Evolutionary conservation across 2,329 filamentous ascomycete genomes (phyloP), one percentile per base, ranked within the genome.

Genomic region (Xylaria sp.): DNA sequence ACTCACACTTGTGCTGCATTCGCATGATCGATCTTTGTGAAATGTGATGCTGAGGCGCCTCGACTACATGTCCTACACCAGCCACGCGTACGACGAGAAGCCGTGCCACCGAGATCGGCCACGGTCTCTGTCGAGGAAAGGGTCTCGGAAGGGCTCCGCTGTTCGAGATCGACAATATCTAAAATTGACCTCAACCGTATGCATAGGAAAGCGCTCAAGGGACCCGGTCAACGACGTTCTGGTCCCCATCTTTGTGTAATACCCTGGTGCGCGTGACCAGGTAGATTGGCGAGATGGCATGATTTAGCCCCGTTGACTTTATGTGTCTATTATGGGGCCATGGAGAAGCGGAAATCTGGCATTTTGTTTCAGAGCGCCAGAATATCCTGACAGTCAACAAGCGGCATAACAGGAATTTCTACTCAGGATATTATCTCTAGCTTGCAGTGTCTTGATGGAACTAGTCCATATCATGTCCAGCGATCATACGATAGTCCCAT

Each of bases 11-110:
- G 53, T 64, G 69, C 64, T 65, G 59, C 59, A 66, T 66, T 67
- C 60, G 59, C 69, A 70, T 71, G 67, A 70, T 71, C 67, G 67
- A 71, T 68, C 67, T 71, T 48, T 67, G 67, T 71, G 69, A 58
- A 52, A 70, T 70, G 63, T 61, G 45, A 67, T 57, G 46, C 56
- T 69, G 63, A 64, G 65, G 56, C 55, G 68, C 60, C 67, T 59
- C 30, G 55, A 39, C 23, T 63, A 53, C 60, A 63, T 69, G 66
- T 66, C 69, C 60, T 60, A 67, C 67, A 63, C 64, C 63, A 67
- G 56, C 59, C 65, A 70, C 63, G 60, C 59, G 46, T 59, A 67
- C 59, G 62, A 63, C 57, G 59, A 70, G 48, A 63, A 64, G 61
- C 32, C 63, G 69, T 71, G 67, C 53, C 46, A 71, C 69, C 46